These are phyloP conservation scores for Myriosclerotinia duriaeana DNA, from an alignment of 2,329 filamentous ascomycete genomes.

Conservation along the genomic window DNA sequence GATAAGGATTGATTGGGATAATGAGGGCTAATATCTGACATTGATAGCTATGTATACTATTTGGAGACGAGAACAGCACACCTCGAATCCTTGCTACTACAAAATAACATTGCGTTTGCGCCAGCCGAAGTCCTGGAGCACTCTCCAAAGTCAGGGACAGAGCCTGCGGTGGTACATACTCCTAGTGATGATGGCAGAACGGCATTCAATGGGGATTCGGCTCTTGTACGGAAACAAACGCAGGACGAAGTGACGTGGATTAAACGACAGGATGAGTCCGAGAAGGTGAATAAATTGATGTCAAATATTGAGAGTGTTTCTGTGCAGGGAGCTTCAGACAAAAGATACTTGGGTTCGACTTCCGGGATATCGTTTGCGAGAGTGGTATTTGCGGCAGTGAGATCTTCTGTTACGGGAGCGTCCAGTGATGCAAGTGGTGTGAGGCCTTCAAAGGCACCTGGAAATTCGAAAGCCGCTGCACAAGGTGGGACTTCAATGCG, in stretches of 20 bases:
- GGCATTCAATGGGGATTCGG: constrained; percentile 29
- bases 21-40: constrained; percentile 1
- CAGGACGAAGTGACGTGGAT: constrained; percentile 37
- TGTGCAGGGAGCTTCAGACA: constrained; percentile 74
- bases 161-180: constrained; percentile 36
- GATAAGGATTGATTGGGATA: not conserved
- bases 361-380: constrained; percentile 92
- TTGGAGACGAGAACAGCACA: constrained; percentile 83
- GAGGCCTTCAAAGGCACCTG: constrained; percentile 55
- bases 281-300: constrained; percentile 64
- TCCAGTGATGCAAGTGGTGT: constrained; percentile 62
- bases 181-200: constrained; percentile 38
- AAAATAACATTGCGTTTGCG: constrained; percentile 70
- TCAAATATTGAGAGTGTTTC: constrained; percentile 74
- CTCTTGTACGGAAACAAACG: constrained; percentile 30
- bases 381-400: constrained; percentile 91
- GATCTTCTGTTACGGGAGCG: constrained; percentile 66
- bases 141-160: constrained; percentile 47
- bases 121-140: constrained; percentile 68
- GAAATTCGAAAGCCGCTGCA: constrained; percentile 42
- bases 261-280: constrained; percentile 55
- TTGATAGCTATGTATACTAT: constrained; percentile 81
- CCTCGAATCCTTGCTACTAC: constrained; percentile 72
- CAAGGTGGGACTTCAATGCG: constrained; percentile 76
- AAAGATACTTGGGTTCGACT: constrained; percentile 77